Conservation (phyloP, 1,139 yeast species). For the Hyphopichia burtonii region DNA sequence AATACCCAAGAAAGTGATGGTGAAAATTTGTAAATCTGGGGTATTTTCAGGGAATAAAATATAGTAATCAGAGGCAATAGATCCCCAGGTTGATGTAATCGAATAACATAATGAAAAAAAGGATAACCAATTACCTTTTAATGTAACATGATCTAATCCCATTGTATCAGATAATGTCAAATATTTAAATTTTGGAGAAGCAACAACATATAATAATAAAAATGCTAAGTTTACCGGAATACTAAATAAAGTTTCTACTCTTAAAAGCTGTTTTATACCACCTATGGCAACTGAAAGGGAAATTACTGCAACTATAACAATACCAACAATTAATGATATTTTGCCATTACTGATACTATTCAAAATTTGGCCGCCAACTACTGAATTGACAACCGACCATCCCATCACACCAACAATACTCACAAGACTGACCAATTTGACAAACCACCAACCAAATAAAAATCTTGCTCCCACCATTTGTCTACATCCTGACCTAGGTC, state of each 20-base stretch:
- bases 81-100: slow-evolving; percentile 28
- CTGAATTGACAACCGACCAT: slow-evolving; percentile 43
- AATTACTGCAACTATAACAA: slow-evolving; percentile 27
- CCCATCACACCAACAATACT: slow-evolving; percentile 39
- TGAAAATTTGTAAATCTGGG: slow-evolving; percentile 16
- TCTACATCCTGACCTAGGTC: slow-evolving; percentile 41
- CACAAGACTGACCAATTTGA: slow-evolving; percentile 31
- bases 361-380: slow-evolving; percentile 37
- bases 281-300: slow-evolving; percentile 32
- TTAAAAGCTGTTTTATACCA: slow-evolving; percentile 28
- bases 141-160: slow-evolving; percentile 10
- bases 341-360: slow-evolving; percentile 23
- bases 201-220: slow-evolving; percentile 22
- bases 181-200: slow-evolving; percentile 15
- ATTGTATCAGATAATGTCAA: slow-evolving; percentile 15
- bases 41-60: slow-evolving; percentile 24
- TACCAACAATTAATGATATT: slow-evolving; percentile 29
- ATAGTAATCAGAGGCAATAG: slow-evolving; percentile 28
- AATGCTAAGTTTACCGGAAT: slow-evolving; percentile 20
- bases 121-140: slow-evolving; percentile 24
- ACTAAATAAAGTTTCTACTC: slow-evolving; percentile 20
- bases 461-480: slow-evolving; percentile 42
- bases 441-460: slow-evolving; percentile 41
- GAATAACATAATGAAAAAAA: slow-evolving; percentile 27
- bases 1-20: slow-evolving; percentile 22